These are phyloP conservation scores for Neurospora sp. DNA, from an alignment of 495 filamentous ascomycete species.

Conservation along the genomic window DNA sequence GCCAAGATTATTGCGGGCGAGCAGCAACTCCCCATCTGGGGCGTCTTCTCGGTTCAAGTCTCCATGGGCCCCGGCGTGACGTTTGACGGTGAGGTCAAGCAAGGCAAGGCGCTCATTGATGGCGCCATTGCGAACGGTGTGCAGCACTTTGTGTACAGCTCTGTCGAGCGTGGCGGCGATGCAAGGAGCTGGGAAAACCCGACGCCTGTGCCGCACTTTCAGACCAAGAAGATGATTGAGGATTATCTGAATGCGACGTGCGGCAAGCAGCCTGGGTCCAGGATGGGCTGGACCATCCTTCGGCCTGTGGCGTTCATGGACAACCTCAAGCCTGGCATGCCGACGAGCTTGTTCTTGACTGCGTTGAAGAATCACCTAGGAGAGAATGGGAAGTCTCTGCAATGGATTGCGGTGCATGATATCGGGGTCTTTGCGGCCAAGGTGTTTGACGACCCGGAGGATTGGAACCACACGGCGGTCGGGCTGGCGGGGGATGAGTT, in stretches of 20 bases:
- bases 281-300: constrained; percentile 51
- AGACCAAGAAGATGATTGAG: constrained; percentile 57
- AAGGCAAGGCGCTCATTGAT: constrained; percentile 56
- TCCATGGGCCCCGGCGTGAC: constrained; percentile 38
- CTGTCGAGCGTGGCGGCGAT: constrained; percentile 58
- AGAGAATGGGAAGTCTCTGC: constrained; percentile 32
- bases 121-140: constrained; percentile 46
- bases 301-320: constrained; percentile 63
- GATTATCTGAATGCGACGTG: constrained; percentile 36
- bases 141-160: constrained; percentile 57
- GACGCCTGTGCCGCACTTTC: constrained; percentile 59
- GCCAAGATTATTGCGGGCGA: constrained; percentile 27
- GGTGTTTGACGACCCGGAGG: constrained; percentile 37
- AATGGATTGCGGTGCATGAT: constrained; percentile 47
- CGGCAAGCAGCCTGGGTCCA: constrained; percentile 14
- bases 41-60: constrained; percentile 30
- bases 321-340: constrained; percentile 47
- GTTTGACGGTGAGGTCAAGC: constrained; percentile 44
- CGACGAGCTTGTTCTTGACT: constrained; percentile 50
- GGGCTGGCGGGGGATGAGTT: constrained; percentile 39
- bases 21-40: constrained; percentile 24
- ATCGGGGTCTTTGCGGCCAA: constrained; percentile 56
- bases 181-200: constrained; percentile 41
- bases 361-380: constrained; percentile 37
- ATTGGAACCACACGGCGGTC: constrained; percentile 28